These are phyloP conservation scores for Willaertia magna DNA, from an alignment of 208 protist genomes.

Conservation along the genomic window DNA sequence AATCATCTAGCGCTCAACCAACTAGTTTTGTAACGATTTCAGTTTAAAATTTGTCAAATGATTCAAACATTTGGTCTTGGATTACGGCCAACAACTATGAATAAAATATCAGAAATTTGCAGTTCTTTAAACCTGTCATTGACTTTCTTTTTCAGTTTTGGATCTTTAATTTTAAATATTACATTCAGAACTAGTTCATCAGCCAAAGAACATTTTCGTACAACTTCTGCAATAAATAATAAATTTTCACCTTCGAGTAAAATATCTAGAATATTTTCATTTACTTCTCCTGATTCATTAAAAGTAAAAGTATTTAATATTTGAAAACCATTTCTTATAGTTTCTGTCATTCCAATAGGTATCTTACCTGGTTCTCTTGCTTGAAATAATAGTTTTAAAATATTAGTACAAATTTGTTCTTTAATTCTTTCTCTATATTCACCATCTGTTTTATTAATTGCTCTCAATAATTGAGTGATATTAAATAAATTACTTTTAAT, in stretches of 20 bases:
- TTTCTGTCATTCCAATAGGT: background rate
- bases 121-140: background rate
- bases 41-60: too few relatives aligned
- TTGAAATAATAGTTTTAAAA: background rate
- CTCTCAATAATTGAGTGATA: constrained; percentile 4
- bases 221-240: background rate
- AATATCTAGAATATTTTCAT: background rate
- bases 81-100: background rate
- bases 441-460: background rate
- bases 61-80: background rate
- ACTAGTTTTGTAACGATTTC: too few relatives aligned
- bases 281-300: background rate
- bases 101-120: background rate
- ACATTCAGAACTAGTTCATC: background rate
- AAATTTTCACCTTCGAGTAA: background rate
- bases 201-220: background rate
- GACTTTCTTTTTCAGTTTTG: background rate
- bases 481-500: background rate
- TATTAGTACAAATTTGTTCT: background rate
- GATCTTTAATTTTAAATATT: background rate
- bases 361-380: background rate
- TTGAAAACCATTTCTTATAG: background rate
- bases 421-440: background rate
- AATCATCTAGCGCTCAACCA: too few relatives aligned
- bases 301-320: background rate